Base-by-base conservation (phyloP, 345 rosid species). In the Eucalyptus sideroxylon region DNA sequence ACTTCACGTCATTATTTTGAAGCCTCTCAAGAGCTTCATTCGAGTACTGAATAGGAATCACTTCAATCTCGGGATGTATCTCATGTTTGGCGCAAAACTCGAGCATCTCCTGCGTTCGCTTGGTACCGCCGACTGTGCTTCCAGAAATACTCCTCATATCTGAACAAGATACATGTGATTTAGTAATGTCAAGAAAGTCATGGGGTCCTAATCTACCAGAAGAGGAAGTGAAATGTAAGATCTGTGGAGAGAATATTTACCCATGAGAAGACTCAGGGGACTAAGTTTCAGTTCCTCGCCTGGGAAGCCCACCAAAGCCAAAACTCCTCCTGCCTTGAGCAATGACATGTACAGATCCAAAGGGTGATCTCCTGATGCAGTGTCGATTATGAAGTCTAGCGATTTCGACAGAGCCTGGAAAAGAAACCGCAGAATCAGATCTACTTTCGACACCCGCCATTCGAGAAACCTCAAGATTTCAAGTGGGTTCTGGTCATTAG, bases 321-420 rank as follows among this genome's bases (percentile, higher is more conserved):
- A 45, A 45, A 45, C 47, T 45, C 47, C 47, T 45, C 47, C 47
- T 45, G 47, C 11, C 11, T 45, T 45, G 47, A 45, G 47, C 47
- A 45, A 45, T 45, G 47, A 45, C 47, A 45, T 45, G 47, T 45
- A 45, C 47, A 45, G 93, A 93, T 97, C 98, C 89, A 96, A 94
- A 12, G 95, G 93, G 91, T 96, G 98, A 90, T 96, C 96, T 56
- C 99, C 98, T 67, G 98, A 96, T 50, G 98, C 96, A 4, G 98
- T 93, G 90, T 96, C 98, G 59, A 45, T 45, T 45, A 45, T 45
- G 47, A 45, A 45, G 11, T 45, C 47, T 45, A 45, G 47, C 47
- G 47, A 93, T 86, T 94, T 97, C 19, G 90, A 90, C 47, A 94
- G 69, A 45, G 91, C 94, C 98, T 96, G 94, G 89, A 90, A 53